Evolutionary conservation across 2,329 filamentous ascomycete genomes (phyloP).

Genomic region (Allantophomopsis cytisporea): DNA sequence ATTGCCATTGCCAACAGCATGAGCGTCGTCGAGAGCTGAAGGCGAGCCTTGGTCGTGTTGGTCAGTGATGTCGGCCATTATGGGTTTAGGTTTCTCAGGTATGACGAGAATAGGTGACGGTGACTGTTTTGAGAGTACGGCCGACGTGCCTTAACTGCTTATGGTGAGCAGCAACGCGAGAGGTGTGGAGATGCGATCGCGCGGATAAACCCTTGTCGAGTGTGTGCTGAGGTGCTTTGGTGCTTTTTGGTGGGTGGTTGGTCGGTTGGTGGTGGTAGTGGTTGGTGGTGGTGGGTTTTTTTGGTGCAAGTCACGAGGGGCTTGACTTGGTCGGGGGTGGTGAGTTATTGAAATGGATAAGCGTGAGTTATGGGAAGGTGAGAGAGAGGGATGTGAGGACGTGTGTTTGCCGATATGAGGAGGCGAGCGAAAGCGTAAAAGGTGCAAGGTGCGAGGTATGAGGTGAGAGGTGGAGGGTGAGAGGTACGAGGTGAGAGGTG

Average conservation of each 20-base stretch:
- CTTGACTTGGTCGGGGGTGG: too few species aligned
- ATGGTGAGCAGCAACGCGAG: constrained; percentile 8
- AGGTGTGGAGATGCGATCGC: background rate
- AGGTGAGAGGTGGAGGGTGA: too few species aligned
- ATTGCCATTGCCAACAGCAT: constrained; percentile 62
- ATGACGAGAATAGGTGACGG: constrained; percentile 17
- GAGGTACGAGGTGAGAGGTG: too few species aligned
- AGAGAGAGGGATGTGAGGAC: too few species aligned
- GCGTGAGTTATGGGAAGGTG: too few species aligned
- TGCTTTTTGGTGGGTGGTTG: background rate
- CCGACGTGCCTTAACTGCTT: constrained; percentile 21
- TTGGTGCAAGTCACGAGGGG: background rate
- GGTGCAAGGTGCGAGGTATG: too few species aligned
- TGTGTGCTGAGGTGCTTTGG: too few species aligned
- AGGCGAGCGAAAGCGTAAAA: too few species aligned
- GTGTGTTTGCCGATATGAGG: too few species aligned
- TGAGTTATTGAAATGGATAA: too few species aligned
- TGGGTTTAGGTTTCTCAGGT: constrained; percentile 13
- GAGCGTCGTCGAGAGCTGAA: constrained; percentile 59
- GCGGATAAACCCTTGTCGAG: too few species aligned
- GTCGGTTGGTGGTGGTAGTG: background rate
- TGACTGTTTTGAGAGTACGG: constrained; percentile 19
- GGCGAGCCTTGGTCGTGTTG: constrained; percentile 66
- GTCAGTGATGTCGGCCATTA: constrained; percentile 70
- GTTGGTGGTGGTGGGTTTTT: background rate